These are phyloP conservation scores for Leishmania tarentolae DNA, from an alignment of 208 protist species.

Conservation along the genomic window DNA sequence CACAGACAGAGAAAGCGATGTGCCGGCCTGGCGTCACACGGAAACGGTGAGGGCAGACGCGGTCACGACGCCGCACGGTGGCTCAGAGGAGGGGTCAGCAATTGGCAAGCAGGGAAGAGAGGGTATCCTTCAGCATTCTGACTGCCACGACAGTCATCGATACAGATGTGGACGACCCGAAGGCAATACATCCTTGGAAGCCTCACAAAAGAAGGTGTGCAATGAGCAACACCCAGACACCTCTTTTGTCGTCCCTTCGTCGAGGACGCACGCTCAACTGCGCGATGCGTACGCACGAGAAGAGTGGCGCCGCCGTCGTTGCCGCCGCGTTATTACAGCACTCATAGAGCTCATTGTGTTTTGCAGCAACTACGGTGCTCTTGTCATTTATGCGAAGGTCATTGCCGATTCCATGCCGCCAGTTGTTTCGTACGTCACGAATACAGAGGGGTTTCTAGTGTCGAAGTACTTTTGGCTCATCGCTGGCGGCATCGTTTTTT, in stretches of 20 bases:
- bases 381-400: slow-evolving; percentile 74
- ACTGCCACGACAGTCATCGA: background rate
- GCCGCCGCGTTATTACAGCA: slow-evolving; percentile 48
- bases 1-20: background rate
- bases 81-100: background rate
- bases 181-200: background rate
- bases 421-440: slow-evolving; percentile 37
- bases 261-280: slow-evolving; percentile 18
- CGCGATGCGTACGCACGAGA: slow-evolving; percentile 29
- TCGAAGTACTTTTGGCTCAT: slow-evolving; percentile 58
- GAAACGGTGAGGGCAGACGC: background rate
- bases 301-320: slow-evolving; percentile 44
- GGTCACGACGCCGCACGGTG: background rate
- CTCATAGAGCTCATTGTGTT: slow-evolving; percentile 70
- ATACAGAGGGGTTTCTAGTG: slow-evolving; percentile 35
- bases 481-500: slow-evolving; percentile 58
- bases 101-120: background rate
- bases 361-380: slow-evolving; percentile 68
- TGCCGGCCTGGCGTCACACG: background rate
- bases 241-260: background rate
- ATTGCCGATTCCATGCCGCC: slow-evolving; percentile 75
- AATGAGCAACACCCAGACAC: background rate
- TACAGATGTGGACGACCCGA: background rate
- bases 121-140: background rate
- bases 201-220: too few species aligned